A percentile compares a stretch with the other conserved stretches of the same genome.
phyloP scores from a whole-genome alignment of 1,139 yeast genomes.

The Suhomyces terraborum region DNA sequence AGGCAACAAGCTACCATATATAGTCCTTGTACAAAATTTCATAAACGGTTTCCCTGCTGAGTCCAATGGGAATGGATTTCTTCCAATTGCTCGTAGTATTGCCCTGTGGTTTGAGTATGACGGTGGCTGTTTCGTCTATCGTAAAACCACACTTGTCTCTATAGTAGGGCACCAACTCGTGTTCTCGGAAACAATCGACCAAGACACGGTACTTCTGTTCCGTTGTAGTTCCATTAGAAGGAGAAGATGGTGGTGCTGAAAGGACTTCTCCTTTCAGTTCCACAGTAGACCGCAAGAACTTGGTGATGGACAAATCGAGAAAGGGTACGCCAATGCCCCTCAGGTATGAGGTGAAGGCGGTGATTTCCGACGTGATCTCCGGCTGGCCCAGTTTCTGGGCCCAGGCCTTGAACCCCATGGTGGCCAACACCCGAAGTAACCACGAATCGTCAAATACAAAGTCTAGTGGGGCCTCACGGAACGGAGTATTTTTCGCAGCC shows the following conservation, averaged over 20 bases:
- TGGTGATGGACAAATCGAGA: not conserved
- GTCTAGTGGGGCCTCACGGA: slow-evolving; percentile 18
- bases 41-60: not conserved
- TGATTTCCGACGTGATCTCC: slow-evolving; percentile 2
- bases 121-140: not conserved
- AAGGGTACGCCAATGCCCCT: not conserved
- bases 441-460: slow-evolving; percentile 23
- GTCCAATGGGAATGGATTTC: not conserved
- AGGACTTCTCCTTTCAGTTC: too few relatives aligned
- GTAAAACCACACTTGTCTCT: slow-evolving; percentile 40
- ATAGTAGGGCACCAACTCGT: slow-evolving; percentile 45
- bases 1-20: not conserved
- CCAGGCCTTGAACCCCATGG: slow-evolving; percentile 43
- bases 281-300: too few relatives aligned
- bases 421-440: slow-evolving; percentile 39
- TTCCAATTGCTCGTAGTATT: not conserved
- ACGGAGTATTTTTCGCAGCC: not conserved
- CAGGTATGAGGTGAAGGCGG: slow-evolving; percentile 1
- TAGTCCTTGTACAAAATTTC: slow-evolving; percentile 2
- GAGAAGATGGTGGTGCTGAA: not conserved
- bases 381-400: too few relatives aligned
- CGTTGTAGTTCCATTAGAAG: not conserved
- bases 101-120: not conserved
- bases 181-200: slow-evolving; percentile 2
- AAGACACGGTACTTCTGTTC: not conserved